Evolutionary conservation across 2,329 filamentous ascomycete species (phyloP), one percentile per base, ranked within the genome.

Genomic region (Myriangium duriaei): DNA sequence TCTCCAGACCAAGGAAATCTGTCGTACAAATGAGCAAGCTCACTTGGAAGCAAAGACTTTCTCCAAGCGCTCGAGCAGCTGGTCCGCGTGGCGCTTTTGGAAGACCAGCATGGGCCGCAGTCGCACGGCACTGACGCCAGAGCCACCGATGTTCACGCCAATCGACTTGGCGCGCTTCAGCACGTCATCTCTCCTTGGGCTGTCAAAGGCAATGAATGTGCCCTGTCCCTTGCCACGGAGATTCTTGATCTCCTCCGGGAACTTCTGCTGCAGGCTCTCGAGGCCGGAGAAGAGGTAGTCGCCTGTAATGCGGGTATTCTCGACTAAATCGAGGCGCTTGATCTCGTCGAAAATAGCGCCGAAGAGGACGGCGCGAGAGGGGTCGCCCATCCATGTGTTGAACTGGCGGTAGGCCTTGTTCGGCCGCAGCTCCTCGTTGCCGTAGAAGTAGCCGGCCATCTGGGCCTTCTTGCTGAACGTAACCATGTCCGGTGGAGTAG

Each of bases 311-410:
- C 81, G 80, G 2, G 85, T 91, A 60, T 83, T 68, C 53, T 73
- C 67, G 37, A 93, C 82, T 10, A 93, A 70, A 50, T 79, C 72
- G 42, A 81, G 66, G 34, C 74, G 66, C 60, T 84, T 67, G 38
- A 92, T 77, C 65, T 92, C 84, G 41, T 80, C 63, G 54, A 86
- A 72, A 62, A 93, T 91, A 51, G 74, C 79, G 42, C 80, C 74
- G 76, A 88, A 91, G 45, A 93, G 69, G 44, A 93, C 65, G 9
- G 80, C 82, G 42, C 82, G 76, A 10, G 79, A 76, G 3, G 85
- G 84, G 61, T 93, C 85, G 51, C 85, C 85, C 79, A 93, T 91
- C 85, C 85, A 93, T 34, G 85, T 93, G 69, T 93, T 93, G 71
- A 92, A 93, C 62, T 93, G 85, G 43, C 85, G 77, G 68, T 91